Conservation (phyloP, 441 rosid genomes). For the Hura crepitans region DNA sequence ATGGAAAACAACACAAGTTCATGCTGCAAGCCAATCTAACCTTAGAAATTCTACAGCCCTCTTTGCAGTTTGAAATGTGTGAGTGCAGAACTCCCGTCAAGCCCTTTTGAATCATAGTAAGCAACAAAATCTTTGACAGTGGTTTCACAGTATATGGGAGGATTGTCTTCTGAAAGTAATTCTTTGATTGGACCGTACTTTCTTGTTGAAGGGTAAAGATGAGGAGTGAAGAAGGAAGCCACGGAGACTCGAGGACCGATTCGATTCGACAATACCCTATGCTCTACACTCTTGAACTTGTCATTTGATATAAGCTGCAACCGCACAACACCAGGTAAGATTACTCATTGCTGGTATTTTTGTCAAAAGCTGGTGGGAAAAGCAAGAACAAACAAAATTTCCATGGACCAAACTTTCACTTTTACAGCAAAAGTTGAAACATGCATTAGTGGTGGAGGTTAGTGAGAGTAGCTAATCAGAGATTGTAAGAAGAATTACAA, state of each 20-base stretch:
- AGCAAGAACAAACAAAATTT: too few relatives aligned
- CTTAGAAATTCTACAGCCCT: neutral
- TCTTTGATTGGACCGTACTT: slow-evolving; percentile 17
- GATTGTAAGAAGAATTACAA: too few relatives aligned
- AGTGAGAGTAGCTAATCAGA: too few relatives aligned
- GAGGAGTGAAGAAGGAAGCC: slow-evolving; percentile 21
- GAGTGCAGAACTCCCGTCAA: neutral
- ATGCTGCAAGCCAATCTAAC: too few relatives aligned
- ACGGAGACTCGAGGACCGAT: slow-evolving; percentile 20
- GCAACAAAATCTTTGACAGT: slow-evolving; percentile 11
- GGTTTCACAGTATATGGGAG: slow-evolving; percentile 2
- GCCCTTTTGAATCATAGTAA: neutral
- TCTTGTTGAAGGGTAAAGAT: slow-evolving; percentile 14
- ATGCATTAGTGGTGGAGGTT: too few relatives aligned
- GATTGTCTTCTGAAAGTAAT: slow-evolving; percentile 11
- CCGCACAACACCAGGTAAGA: too few relatives aligned
- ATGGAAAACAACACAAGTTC: too few relatives aligned
- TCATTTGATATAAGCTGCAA: slow-evolving; percentile 28
- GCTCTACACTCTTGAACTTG: slow-evolving; percentile 23
- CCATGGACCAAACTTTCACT: too few relatives aligned
- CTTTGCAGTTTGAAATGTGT: neutral
- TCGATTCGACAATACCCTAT: slow-evolving; percentile 23
- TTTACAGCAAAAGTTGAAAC: too few relatives aligned
- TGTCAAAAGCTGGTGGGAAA: too few relatives aligned
- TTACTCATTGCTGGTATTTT: too few relatives aligned